Base-by-base conservation (phyloP, 441 rosid species). In the Jatropha multifida region DNA sequence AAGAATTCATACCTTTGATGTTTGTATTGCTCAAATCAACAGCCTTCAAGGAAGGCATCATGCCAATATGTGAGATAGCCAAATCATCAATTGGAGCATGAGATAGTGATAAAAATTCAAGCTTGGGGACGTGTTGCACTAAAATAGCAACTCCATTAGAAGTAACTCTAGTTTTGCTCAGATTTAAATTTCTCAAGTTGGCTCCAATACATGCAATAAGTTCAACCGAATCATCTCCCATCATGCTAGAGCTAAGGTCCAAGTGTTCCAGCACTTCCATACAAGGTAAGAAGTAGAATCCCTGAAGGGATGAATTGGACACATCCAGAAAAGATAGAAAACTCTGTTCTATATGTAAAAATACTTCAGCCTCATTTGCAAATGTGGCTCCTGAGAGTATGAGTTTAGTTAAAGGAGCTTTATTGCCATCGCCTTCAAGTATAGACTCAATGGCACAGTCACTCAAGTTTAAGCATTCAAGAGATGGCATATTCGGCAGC, bases 401-500 rank as follows among this genome's bases (percentile, higher is more conserved):
- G 58, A 96, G 92, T 84, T 84, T 90, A 71, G 72, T 48, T 72
- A 96, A 82, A 76, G 83, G 86, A 82, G 89, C 87, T 83, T 85
- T 74, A 58, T 74, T 74, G 71, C 82, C 85, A 58, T 75, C 78
- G 9, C 73, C 78, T 72, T 74, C 72, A 75, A 89, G 78, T 67
- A 87, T 44, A 74, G 90, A 86, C 74, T 86, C 76, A 81, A 94
- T 80, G 63, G 78, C 81, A 70, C 97, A 96, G 74, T 89, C 86
- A 77, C 94, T 92, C 92, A 94, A 84, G 82, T 91, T 92, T 76
- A 96, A 85, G 87, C 85, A 86, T 81, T 86, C 90, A 70, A 96
- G 90, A 70, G 89, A 84, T 41, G 88, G 78, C 74, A 90, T 74
- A 74, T 84, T 83, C 59, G 96, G 97, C 80, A 92, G 78, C 63